phyloP scores from a whole-genome alignment of 2,329 filamentous ascomycete genomes.

The Aspergillus texensis region DNA sequence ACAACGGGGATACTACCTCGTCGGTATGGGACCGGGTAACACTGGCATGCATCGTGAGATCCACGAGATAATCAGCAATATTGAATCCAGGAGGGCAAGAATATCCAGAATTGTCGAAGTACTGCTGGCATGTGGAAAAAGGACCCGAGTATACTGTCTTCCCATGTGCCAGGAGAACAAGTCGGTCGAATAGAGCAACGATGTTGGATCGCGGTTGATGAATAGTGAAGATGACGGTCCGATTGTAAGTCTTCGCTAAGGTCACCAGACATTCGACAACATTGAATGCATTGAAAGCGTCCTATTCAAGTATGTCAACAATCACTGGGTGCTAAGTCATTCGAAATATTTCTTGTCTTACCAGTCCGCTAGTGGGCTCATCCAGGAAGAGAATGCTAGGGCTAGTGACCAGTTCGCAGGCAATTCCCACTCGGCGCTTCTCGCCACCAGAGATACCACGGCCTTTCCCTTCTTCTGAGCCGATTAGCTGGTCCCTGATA shows the following conservation, averaged over 20 bases:
- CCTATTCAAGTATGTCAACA: constrained; percentile 42
- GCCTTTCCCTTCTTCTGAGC: constrained; percentile 90
- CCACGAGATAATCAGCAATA: constrained; percentile 96
- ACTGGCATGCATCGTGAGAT: constrained; percentile 94
- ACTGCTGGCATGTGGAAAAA: constrained; percentile 83
- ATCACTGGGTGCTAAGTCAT: background rate
- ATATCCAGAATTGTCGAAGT: constrained; percentile 91
- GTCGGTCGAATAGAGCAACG: constrained; percentile 90
- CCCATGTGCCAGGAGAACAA: constrained; percentile 88
- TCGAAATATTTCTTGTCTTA: constrained; percentile 20
- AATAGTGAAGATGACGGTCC: constrained; percentile 97
- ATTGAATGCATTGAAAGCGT: constrained; percentile 97
- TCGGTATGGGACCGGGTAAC: constrained; percentile 57
- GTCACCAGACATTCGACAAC: constrained; percentile 95
- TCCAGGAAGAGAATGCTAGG: constrained; percentile 97
- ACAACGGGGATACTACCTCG: constrained; percentile 54
- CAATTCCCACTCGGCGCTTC: constrained; percentile 93
- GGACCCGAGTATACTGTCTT: constrained; percentile 92
- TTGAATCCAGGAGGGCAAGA: constrained; percentile 96
- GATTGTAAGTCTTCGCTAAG: constrained; percentile 91
- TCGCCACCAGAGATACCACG: constrained; percentile 97
- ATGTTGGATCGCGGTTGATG: constrained; percentile 98
- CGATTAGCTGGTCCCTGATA: constrained; percentile 93
- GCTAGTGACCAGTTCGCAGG: constrained; percentile 95
- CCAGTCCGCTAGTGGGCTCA: constrained; percentile 89